Evolutionary conservation across 768 basidiomycete species (phyloP).

Genomic region (Gyrodon lividus): DNA sequence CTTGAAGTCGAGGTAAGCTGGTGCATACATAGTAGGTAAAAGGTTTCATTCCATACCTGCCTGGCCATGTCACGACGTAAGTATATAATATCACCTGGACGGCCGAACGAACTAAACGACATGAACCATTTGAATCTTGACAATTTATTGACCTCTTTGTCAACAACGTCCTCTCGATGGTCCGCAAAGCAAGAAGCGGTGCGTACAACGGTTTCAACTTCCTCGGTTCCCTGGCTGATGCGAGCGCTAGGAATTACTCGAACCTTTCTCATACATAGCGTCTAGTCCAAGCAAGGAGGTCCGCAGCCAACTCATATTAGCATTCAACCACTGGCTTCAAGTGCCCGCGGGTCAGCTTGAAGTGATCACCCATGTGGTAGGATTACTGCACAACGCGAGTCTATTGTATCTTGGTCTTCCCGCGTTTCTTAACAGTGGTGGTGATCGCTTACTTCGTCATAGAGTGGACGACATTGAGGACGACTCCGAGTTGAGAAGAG

Average conservation of each 20-base stretch:
- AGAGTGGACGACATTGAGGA: constrained; percentile 98
- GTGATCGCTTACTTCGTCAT: constrained; percentile 4
- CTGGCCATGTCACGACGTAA: not conserved
- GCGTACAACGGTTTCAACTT: not conserved
- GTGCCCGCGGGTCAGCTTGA: constrained; percentile 72
- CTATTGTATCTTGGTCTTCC: constrained; percentile 60
- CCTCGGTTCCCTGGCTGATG: not conserved
- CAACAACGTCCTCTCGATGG: constrained; percentile 23
- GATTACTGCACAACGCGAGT: constrained; percentile 92
- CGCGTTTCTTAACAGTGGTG: not conserved
- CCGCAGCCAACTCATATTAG: constrained; percentile 79
- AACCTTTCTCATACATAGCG: constrained; percentile 85
- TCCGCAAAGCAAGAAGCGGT: constrained; percentile 25
- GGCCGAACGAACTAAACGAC: not conserved
- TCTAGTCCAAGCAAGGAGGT: constrained; percentile 91
- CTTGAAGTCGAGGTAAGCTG: too few species aligned
- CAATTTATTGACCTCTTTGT: constrained; percentile 34
- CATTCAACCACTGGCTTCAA: constrained; percentile 91
- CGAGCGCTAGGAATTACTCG: constrained; percentile 53
- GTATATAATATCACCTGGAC: constrained; percentile 9
- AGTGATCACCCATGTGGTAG: constrained; percentile 75
- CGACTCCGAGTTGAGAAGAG: constrained; percentile 80
- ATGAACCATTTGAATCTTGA: constrained; percentile 39
- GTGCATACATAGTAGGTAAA: not conserved
- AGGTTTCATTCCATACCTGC: constrained; percentile 9